Base-by-base conservation (phyloP, 768 basidiomycete genomes). In the Punctularia strigosozonata region DNA sequence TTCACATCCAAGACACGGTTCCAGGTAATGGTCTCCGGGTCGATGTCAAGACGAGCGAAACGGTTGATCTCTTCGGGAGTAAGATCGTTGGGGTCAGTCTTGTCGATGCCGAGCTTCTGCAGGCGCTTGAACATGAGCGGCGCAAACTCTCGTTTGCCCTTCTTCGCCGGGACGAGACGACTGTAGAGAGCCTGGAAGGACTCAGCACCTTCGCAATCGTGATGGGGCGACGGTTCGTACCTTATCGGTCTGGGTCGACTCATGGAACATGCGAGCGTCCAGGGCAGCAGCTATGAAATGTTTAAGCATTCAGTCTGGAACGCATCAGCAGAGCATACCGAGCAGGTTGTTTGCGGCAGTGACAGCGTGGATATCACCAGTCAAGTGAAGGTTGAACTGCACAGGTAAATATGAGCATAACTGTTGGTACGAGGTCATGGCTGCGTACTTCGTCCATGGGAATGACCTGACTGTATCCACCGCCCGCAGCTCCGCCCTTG, bases 401-500 rank as follows among this genome's bases (percentile, higher is more conserved):
- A 33, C 31, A 52, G 38, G 12, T 1, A 31, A 20, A 17, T 15
- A 21, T 23, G 24, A 23, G 19, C 17, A 7, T 6, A 30, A 31
- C 21, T 6, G 18, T 37, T 7, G 22, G 24, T 20, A 17, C 24
- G 39, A 37, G 50, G 24, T 24, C 7, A 5, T 6, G 12, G 28
- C 25, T 21, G 4, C 13, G 43, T 46, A 84, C 84, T 66, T 97
- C 94, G 53, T 97, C 94, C 94, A 98, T 97, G 30, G 94, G 94
- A 62, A 98, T 98, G 52, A 99, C 87, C 56, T 95, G 92, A 56
- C 88, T 90, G 66, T 98, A 99, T 38, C 94, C 94, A 44, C 94
- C 94, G 28, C 95, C 94, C 31, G 94, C 94, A 25, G 94, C 94
- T 50, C 94, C 95, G 48, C 94, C 94, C 62, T 99, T 99, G 68